phyloP scores from a whole-genome alignment of 352 stramenopile genomes.

The Phytophthora kernoviae region DNA sequence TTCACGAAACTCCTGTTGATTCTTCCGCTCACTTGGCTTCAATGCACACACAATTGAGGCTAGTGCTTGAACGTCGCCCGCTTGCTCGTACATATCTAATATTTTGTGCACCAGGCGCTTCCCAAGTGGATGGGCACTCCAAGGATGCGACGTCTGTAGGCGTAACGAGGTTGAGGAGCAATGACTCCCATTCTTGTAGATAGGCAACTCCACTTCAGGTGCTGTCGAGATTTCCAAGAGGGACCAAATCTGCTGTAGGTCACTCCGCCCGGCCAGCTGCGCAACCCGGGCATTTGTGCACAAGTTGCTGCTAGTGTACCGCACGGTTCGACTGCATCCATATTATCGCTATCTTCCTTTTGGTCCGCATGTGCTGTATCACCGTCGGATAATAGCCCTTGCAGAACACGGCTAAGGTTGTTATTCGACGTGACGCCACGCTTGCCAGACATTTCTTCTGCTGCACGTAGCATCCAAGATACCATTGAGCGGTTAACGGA shows the following conservation, averaged over 20 bases:
- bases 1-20: constrained; percentile 13
- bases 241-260: constrained; percentile 86
- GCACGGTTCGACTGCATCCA: constrained; percentile 12
- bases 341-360: constrained; percentile 3
- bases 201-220: constrained; percentile 48
- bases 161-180: constrained; percentile 18
- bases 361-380: constrained; percentile 5
- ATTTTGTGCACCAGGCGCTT: constrained; percentile 78
- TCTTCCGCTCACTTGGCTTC: constrained; percentile 39
- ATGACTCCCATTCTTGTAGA: constrained; percentile 42
- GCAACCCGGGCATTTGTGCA: constrained; percentile 60
- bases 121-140: constrained; percentile 83
- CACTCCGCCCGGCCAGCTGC: constrained; percentile 53
- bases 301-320: constrained; percentile 43
- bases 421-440: constrained; percentile 31
- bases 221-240: constrained; percentile 73
- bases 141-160: constrained; percentile 62
- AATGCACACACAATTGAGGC: constrained; percentile 83
- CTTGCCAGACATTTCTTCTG: constrained; percentile 37
- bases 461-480: constrained; percentile 62
- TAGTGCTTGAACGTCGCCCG: constrained; percentile 73
- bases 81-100: constrained; percentile 79
- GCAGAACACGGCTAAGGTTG: constrained; percentile 49
- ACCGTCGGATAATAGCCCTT: constrained; percentile 39
- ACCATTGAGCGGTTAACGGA: constrained; percentile 54